Conservation (phyloP, 306 rosid species). For the Urtica urens region DNA sequence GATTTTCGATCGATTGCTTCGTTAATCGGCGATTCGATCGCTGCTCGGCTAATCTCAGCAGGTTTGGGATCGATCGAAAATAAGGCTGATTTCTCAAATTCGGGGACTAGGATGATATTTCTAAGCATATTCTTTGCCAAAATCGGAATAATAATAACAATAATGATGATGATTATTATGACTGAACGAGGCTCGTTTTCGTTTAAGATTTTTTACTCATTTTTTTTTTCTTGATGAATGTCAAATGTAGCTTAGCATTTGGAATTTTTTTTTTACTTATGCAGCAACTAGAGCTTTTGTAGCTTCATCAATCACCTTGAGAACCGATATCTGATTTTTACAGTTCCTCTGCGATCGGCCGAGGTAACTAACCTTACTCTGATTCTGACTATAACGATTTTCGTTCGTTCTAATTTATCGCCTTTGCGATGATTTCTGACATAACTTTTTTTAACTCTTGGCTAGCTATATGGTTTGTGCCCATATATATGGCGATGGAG, state of each 20-base stretch:
- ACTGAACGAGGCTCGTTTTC: constrained; percentile 6
- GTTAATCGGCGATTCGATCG: too few relatives aligned
- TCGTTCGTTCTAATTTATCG: background rate
- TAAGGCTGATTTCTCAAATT: constrained; percentile 23
- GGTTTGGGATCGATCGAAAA: constrained; percentile 34
- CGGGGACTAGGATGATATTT: background rate
- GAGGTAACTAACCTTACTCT: constrained; percentile 55
- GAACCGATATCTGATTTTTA: background rate
- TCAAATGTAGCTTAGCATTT: constrained; percentile 32
- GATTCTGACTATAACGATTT: background rate
- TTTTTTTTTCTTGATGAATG: too few relatives aligned
- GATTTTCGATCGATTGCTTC: too few relatives aligned
- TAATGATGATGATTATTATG: constrained; percentile 8
- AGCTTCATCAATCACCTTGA: constrained; percentile 28
- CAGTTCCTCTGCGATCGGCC: constrained; percentile 31
- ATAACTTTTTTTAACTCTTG: constrained; percentile 8
- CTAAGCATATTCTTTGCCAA: constrained; percentile 7
- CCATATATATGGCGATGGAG: too few relatives aligned
- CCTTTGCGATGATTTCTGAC: background rate
- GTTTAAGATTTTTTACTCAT: too few relatives aligned
- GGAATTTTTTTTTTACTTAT: constrained; percentile 22
- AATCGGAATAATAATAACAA: constrained; percentile 10
- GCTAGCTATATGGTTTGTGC: too few relatives aligned
- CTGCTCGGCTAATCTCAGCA: too few relatives aligned
- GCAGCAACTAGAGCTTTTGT: constrained; percentile 36